Conservation (phyloP, 371 early-diverging fungal species). For the Rhizopus microsporus region DNA sequence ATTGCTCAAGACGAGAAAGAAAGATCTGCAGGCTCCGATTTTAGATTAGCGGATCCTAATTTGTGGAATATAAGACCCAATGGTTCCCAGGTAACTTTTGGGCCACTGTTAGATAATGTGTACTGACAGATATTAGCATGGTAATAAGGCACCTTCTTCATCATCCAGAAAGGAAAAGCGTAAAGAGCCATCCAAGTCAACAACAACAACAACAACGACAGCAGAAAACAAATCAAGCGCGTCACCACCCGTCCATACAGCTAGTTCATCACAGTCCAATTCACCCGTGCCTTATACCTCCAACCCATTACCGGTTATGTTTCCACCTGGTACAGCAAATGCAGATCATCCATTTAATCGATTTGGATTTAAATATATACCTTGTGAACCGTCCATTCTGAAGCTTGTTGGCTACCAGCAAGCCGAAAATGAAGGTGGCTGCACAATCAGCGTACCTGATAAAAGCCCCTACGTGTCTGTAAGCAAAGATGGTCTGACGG, state of each 20-base stretch:
- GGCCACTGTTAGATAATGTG: background rate
- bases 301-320: constrained; percentile 29
- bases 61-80: constrained; percentile 68
- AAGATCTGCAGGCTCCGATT: constrained; percentile 70
- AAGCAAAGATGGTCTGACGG: constrained; percentile 60
- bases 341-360: constrained; percentile 52
- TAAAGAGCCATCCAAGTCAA: constrained; percentile 23
- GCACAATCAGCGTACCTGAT: constrained; percentile 61
- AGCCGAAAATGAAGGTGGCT: constrained; percentile 51
- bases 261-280: constrained; percentile 24
- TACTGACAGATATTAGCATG: constrained; percentile 1
- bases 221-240: constrained; percentile 27
- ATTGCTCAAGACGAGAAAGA: constrained; percentile 60
- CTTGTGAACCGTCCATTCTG: constrained; percentile 59
- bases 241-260: constrained; percentile 24
- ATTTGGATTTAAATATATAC: constrained; percentile 67
- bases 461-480: constrained; percentile 68
- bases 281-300: constrained; percentile 34
- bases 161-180: constrained; percentile 25
- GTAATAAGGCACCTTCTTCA: constrained; percentile 16
- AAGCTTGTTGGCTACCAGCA: constrained; percentile 59
- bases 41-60: constrained; percentile 60
- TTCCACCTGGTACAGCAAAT: constrained; percentile 25
- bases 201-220: constrained; percentile 28
- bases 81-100: constrained; percentile 34